Conservation (phyloP, 768 basidiomycete genomes). For the Boletus vinaceobasis region DNA sequence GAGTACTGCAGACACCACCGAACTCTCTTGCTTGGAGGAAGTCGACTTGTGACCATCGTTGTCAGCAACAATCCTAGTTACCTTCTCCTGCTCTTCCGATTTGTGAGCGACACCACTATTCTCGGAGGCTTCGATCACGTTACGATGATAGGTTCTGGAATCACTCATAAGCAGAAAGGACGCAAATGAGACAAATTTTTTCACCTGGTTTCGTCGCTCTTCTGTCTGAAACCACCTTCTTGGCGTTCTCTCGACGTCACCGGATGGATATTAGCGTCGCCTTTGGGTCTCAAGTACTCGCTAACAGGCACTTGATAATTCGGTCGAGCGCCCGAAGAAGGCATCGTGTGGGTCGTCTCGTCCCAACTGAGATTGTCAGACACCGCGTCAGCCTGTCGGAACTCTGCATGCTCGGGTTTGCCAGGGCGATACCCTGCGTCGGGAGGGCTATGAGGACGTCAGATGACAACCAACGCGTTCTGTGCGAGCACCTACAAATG, state of each 20-base stretch:
- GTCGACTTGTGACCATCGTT: not conserved
- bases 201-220: constrained; percentile 1
- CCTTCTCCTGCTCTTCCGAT: not conserved
- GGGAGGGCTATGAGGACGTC: constrained; percentile 4
- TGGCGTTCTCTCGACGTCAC: not conserved
- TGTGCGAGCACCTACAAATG: constrained; percentile 6
- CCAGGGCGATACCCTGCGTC: not conserved
- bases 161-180: not conserved
- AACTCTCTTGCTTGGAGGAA: constrained; percentile 7
- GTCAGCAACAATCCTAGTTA: not conserved
- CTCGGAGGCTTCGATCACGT: not conserved
- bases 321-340: not conserved
- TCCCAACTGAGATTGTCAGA: constrained; percentile 3
- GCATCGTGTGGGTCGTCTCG: not conserved
- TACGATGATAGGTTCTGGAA: not conserved
- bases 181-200: not conserved
- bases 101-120: not conserved
- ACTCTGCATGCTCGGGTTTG: not conserved
- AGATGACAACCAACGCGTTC: not conserved
- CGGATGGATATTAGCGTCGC: not conserved
- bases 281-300: constrained; percentile 4
- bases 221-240: not conserved
- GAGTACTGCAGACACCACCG: constrained; percentile 9
- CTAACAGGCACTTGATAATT: constrained; percentile 21
- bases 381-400: not conserved